Conservation (phyloP, 2,329 filamentous ascomycete species). For the Lizonia empirigonia region DNA sequence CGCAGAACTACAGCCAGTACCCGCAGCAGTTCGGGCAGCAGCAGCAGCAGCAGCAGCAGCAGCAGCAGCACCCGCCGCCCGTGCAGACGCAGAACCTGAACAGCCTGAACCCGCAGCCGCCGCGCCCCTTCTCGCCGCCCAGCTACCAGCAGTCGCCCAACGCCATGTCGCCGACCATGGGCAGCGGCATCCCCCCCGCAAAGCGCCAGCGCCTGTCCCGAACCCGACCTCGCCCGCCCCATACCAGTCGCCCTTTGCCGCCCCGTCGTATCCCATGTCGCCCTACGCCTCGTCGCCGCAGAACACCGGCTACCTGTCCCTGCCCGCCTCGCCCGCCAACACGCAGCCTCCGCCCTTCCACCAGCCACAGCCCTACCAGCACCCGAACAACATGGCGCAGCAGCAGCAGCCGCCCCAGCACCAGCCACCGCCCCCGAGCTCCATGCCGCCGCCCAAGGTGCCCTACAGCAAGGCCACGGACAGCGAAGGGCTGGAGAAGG, state of each 20-base stretch:
- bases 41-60: constrained; percentile 42
- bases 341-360: constrained; percentile 51
- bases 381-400: constrained; percentile 30
- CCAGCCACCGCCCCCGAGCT: constrained; percentile 35
- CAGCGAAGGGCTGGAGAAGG: constrained; percentile 54
- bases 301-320: constrained; percentile 33
- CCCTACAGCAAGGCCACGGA: constrained; percentile 57
- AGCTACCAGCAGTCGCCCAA: constrained; percentile 58
- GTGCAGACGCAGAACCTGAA: constrained; percentile 49
- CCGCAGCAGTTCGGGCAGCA: constrained; percentile 34
- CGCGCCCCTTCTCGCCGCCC: constrained; percentile 44
- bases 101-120: constrained; percentile 50
- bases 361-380: constrained; percentile 57
- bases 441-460: constrained; percentile 68
- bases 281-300: constrained; percentile 48
- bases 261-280: constrained; percentile 54
- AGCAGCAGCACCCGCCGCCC: constrained; percentile 33
- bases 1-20: constrained; percentile 36
- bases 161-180: constrained; percentile 54
- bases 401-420: constrained; percentile 23
- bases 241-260: constrained; percentile 43
- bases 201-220: constrained; percentile 75
- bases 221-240: constrained; percentile 65
- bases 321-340: constrained; percentile 40
- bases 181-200: constrained; percentile 62